Percentiles rank a stretch among this genome's conserved stretches.
Evolutionary conservation across 2,329 filamentous ascomycete genomes (phyloP).

Genomic region (Beauveria australis): DNA sequence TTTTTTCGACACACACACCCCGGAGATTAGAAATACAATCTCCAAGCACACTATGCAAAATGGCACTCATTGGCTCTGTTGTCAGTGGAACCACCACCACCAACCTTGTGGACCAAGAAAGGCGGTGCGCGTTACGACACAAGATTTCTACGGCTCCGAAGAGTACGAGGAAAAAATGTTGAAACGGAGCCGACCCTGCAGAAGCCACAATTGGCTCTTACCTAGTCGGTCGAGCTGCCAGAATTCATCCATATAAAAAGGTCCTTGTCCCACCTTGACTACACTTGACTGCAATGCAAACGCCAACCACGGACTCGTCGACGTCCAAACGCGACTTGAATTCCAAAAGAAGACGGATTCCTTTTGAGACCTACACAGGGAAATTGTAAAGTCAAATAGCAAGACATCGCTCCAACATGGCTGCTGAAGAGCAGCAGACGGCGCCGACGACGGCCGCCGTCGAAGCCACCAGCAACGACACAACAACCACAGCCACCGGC

Average conservation of each 20-base stretch:
- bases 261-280: not conserved
- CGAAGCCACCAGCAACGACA: not conserved
- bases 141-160: not conserved
- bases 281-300: not conserved
- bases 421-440: slow-evolving; percentile 7
- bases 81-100: slow-evolving; percentile 1
- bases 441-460: not conserved
- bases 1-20: not conserved
- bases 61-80: not conserved
- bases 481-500: not conserved
- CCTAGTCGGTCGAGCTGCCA: not conserved
- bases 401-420: not conserved
- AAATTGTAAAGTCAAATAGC: too few relatives aligned
- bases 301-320: not conserved
- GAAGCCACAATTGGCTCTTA: not conserved
- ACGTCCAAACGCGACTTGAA: not conserved
- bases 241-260: not conserved
- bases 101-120: slow-evolving; percentile 1
- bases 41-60: not conserved
- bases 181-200: not conserved
- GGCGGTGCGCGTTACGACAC: slow-evolving; percentile 6
- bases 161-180: not conserved
- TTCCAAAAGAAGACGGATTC: too few relatives aligned
- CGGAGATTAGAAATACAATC: slow-evolving; percentile 9
- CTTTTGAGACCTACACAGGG: not conserved